Evolutionary conservation across 345 rosid species (phyloP), one percentile per base, ranked within the genome.

Genomic region (Hypericum perforatum): DNA sequence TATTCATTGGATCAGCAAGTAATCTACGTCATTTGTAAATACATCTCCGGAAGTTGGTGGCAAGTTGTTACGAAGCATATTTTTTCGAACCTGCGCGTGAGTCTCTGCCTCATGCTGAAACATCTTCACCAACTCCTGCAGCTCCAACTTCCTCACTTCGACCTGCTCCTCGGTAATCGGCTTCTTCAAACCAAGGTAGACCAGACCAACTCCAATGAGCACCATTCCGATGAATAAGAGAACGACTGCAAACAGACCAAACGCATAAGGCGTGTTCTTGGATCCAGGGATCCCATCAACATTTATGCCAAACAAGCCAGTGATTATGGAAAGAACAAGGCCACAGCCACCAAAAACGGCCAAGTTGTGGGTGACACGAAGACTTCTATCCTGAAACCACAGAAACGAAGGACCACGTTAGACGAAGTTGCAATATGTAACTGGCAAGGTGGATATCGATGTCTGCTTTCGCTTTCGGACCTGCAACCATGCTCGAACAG

Each of bases 401-500:
- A 22, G 11, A 56, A 42, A 56, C 0, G 8, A 58, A 61, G 43
- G 37, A 39, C 15, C 15, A n/a, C 9, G 8, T 51, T 10, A 51
- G 32, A 22, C 4, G 32, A 22, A 22, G 32, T 22, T 22, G 32
- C 32, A 22, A 22, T 22, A 22, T 4, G 4, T 1, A 22, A 4
- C 32, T 22, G 57, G 38, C 45, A 37, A 1, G 11, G 56, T 29
- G 46, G 47, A 40, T 14, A 2, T 38, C 41, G 52, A 59, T 5
- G 49, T 6, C 11, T 9, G 14, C 6, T 47, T 43, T 42, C 0
- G 45, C 16, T 7, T 40, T 58, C 64, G 45, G 54, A 82, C 97
- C 95, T 92, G 98, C 71, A 88, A 77, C 98, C 98, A 92, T 45
- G 98, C 95, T 1, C 96, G 96, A n/a, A 88, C 94, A 43, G 74